Evolutionary conservation across 202 grass and related monocot species (phyloP).

Genomic region (Hordeum pubiflorum): DNA sequence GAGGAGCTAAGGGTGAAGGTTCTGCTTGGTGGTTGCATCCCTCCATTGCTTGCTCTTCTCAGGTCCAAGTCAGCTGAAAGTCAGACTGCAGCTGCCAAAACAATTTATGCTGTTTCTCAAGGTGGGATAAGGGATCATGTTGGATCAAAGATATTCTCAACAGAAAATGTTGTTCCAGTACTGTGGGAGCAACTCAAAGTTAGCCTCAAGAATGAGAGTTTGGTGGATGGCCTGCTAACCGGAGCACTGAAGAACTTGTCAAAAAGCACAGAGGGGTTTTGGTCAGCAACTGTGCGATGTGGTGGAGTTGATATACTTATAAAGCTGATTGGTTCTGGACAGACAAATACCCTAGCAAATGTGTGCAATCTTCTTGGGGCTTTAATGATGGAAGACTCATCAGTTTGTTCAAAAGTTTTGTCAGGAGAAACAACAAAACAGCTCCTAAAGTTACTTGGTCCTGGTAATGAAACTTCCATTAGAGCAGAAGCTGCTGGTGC

Average conservation of each 20-base stretch:
- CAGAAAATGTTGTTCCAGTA: slow-evolving; percentile 90
- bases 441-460: slow-evolving; percentile 87
- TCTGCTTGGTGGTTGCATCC: slow-evolving; percentile 93
- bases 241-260: slow-evolving; percentile 93
- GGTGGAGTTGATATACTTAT: slow-evolving; percentile 90
- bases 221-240: slow-evolving; percentile 81
- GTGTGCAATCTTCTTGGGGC: slow-evolving; percentile 88
- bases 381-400: slow-evolving; percentile 85
- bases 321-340: slow-evolving; percentile 77
- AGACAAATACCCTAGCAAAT: slow-evolving; percentile 76
- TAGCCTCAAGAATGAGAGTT: slow-evolving; percentile 68
- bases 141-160: slow-evolving; percentile 99
- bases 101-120: slow-evolving; percentile 96
- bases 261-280: slow-evolving; percentile 93
- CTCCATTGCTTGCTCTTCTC: slow-evolving; percentile 90
- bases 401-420: slow-evolving; percentile 81
- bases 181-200: slow-evolving; percentile 95
- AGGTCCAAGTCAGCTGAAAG: slow-evolving; percentile 82
- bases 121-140: slow-evolving; percentile 97
- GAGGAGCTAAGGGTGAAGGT: slow-evolving; percentile 95
- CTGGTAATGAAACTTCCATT: slow-evolving; percentile 80
- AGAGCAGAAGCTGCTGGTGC: slow-evolving; percentile 92
- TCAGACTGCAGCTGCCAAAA: slow-evolving; percentile 90
- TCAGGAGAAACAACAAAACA: slow-evolving; percentile 81
- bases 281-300: slow-evolving; percentile 78